Evolutionary conservation across 805 yeast genomes (phyloP).

Genomic region (Ogataea sp.): DNA sequence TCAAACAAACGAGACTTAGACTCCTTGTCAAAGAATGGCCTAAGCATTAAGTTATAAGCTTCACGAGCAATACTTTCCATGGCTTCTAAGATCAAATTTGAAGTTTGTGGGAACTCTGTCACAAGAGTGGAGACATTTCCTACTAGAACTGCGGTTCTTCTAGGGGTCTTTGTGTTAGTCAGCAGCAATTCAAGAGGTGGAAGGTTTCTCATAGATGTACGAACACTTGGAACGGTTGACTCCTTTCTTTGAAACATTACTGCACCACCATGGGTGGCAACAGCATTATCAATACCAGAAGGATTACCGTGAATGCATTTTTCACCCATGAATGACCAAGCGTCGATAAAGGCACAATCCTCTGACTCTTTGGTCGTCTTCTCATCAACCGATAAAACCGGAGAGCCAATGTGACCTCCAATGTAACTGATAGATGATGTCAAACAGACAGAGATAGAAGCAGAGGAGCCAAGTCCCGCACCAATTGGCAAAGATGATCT

Average conservation of each 20-base stretch:
- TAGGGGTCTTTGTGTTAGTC: conserved; percentile 81
- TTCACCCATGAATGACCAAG: conserved; percentile 91
- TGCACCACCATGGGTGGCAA: conserved; percentile 94
- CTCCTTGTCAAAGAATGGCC: conserved; percentile 37
- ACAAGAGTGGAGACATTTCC: conserved; percentile 58
- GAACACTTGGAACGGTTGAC: conserved; percentile 48
- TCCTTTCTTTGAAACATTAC: conserved; percentile 72
- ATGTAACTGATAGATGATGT: conserved; percentile 63
- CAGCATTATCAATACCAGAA: conserved; percentile 94
- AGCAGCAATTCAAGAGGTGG: conserved; percentile 69
- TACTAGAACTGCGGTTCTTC: conserved; percentile 80
- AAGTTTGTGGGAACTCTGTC: conserved; percentile 44
- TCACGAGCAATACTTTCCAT: conserved; percentile 68
- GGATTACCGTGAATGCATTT: conserved; percentile 95
- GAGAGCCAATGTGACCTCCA: conserved; percentile 43
- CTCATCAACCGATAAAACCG: conserved; percentile 28
- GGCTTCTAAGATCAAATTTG: conserved; percentile 57
- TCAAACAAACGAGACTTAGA: conserved; percentile 41
- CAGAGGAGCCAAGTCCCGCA: conserved; percentile 95
- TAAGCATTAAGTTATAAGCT: conserved; percentile 58
- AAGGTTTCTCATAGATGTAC: conserved; percentile 62
- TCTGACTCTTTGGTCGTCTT: conserved; percentile 24
- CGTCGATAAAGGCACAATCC: conserved; percentile 58
- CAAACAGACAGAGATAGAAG: conserved; percentile 79
- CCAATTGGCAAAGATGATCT: conserved; percentile 90